phyloP scores from a whole-genome alignment of 2,329 filamentous ascomycete genomes.

The Neofusicoccum laricinum region DNA sequence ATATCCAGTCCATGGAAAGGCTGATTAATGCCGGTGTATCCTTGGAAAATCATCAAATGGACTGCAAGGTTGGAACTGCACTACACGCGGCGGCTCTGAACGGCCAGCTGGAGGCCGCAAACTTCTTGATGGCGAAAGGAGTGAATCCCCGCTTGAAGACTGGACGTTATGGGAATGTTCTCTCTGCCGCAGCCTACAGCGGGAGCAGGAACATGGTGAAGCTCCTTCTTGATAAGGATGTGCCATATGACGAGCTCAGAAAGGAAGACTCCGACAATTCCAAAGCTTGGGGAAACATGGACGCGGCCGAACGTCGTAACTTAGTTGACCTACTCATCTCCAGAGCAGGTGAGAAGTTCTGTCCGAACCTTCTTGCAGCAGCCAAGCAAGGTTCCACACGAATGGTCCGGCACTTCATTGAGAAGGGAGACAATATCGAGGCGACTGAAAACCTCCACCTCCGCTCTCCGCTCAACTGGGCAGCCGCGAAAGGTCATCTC shows the following conservation, averaged over 20 bases:
- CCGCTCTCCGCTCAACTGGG: background rate
- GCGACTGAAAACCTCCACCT: background rate
- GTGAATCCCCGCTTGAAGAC: background rate
- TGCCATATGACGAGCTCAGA: background rate
- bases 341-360: background rate
- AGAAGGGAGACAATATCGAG: background rate
- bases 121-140: background rate
- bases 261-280: background rate
- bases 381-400: background rate
- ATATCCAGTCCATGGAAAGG: background rate
- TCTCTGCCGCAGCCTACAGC: background rate
- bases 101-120: background rate
- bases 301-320: background rate
- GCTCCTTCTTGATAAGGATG: background rate
- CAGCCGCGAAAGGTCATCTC: slow-evolving; percentile 2
- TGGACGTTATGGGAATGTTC: background rate
- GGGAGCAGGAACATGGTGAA: background rate
- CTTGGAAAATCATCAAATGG: background rate
- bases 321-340: background rate
- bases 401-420: background rate
- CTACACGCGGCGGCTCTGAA: background rate
- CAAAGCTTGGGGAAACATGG: background rate
- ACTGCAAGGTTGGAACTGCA: background rate
- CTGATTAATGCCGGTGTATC: background rate
- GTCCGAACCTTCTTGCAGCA: background rate